Evolutionary conservation across 257 asterid species (phyloP).

Genomic region (Solanum bulbocastanum): DNA sequence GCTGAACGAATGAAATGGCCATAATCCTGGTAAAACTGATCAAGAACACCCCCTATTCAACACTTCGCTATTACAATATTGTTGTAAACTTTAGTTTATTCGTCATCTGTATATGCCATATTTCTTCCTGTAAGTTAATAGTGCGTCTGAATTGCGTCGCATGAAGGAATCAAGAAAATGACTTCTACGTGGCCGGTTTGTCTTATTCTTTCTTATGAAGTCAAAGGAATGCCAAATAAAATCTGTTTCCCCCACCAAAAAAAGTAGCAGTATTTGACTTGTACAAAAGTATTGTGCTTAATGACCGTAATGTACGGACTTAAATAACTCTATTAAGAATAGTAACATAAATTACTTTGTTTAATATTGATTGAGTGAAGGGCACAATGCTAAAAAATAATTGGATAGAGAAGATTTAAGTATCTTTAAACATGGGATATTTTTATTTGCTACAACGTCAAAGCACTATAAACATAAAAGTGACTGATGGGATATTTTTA

Average conservation of each 20-base stretch:
- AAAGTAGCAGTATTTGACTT: background rate
- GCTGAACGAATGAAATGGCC: slow-evolving; percentile 40
- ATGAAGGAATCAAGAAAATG: background rate
- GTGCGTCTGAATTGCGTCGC: background rate
- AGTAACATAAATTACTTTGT: background rate
- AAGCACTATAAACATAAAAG: slow-evolving; percentile 17
- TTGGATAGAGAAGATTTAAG: background rate
- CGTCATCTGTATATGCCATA: background rate
- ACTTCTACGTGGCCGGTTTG: background rate
- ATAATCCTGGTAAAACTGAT: background rate
- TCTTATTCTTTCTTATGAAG: background rate
- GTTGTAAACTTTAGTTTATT: background rate
- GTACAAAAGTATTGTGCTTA: background rate
- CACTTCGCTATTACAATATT: background rate
- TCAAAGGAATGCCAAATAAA: background rate
- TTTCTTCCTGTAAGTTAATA: background rate
- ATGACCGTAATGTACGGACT: slow-evolving; percentile 23
- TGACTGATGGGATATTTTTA: background rate
- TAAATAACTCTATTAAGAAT: slow-evolving; percentile 2
- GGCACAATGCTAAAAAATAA: background rate
- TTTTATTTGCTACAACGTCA: slow-evolving; percentile 16
- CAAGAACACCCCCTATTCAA: background rate
- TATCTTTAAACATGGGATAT: background rate
- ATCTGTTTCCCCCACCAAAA: background rate
- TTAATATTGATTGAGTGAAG: background rate